Evolutionary conservation across 768 basidiomycete species (phyloP).

Genomic region (Leccinum ochraceum): DNA sequence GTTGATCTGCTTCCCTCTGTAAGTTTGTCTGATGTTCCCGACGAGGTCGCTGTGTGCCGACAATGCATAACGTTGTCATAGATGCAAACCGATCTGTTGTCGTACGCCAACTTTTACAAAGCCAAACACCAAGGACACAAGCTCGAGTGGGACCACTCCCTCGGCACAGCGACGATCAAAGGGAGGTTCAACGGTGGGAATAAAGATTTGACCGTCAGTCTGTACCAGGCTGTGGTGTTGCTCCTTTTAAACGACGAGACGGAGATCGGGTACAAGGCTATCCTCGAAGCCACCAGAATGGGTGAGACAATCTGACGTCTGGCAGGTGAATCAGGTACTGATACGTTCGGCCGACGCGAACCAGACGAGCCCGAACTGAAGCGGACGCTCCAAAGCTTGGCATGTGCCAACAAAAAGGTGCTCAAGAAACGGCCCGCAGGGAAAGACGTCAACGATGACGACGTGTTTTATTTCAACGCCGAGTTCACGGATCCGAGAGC

Average conservation of each 20-base stretch:
- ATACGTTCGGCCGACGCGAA: neutral
- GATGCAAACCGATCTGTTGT: slow-evolving; percentile 72
- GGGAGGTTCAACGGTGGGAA: slow-evolving; percentile 64
- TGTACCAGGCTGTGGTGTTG: slow-evolving; percentile 88
- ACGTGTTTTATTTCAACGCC: slow-evolving; percentile 80
- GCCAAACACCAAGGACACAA: slow-evolving; percentile 72
- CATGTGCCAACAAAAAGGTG: slow-evolving; percentile 88
- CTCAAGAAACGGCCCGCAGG: slow-evolving; percentile 78
- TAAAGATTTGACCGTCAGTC: slow-evolving; percentile 89
- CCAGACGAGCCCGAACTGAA: slow-evolving; percentile 71
- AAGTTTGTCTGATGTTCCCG: slow-evolving; percentile 21
- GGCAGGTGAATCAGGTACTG: neutral
- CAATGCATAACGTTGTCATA: slow-evolving; percentile 32
- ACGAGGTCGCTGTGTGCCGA: neutral
- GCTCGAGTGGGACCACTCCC: slow-evolving; percentile 83
- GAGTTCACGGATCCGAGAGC: slow-evolving; percentile 77
- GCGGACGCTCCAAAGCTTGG: slow-evolving; percentile 89
- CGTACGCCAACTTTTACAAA: slow-evolving; percentile 74
- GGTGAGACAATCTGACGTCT: slow-evolving; percentile 48
- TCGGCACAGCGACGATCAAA: slow-evolving; percentile 79
- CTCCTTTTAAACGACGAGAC: slow-evolving; percentile 77
- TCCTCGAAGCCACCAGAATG: slow-evolving; percentile 66
- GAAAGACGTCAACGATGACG: slow-evolving; percentile 72
- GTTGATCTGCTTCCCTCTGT: slow-evolving; percentile 58
- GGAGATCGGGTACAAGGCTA: slow-evolving; percentile 64